Evolutionary conservation across 1,284 basidiomycete genomes (phyloP).

Genomic region (Austropuccinia psidii): DNA sequence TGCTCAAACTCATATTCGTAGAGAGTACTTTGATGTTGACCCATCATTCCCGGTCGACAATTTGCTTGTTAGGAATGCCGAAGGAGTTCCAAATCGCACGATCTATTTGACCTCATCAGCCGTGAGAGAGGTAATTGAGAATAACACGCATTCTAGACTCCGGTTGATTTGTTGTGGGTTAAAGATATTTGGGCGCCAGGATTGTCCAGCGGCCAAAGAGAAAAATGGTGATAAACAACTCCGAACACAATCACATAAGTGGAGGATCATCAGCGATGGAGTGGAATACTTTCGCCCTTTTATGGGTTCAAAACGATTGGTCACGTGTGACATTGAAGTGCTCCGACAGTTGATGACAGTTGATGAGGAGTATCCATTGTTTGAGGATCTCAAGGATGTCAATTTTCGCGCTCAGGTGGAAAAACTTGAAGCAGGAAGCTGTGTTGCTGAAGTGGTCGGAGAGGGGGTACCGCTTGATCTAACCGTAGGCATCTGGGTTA

Average conservation of each 20-base stretch:
- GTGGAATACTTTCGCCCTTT: conserved; percentile 73
- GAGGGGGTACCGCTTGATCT: conserved; percentile 47
- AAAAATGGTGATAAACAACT: conserved; percentile 40
- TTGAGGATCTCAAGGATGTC: conserved; percentile 8
- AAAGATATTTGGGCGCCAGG: conserved; percentile 60
- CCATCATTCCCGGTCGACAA: conserved; percentile 67
- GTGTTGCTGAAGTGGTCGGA: conserved; percentile 18
- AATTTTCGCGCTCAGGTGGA: neutral
- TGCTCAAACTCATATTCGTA: conserved; percentile 49
- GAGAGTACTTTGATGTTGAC: conserved; percentile 65
- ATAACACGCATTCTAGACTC: conserved; percentile 77
- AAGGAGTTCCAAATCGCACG: conserved; percentile 66
- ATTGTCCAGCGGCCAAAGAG: conserved; percentile 50
- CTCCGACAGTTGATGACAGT: conserved; percentile 59
- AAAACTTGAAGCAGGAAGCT: conserved; percentile 21
- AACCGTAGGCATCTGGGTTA: conserved; percentile 81
- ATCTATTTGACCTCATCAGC: conserved; percentile 82
- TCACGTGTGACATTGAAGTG: conserved; percentile 57
- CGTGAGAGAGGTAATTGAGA: conserved; percentile 62
- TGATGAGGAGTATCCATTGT: conserved; percentile 63
- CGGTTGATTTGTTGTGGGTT: conserved; percentile 86
- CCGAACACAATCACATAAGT: conserved; percentile 43
- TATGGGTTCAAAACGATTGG: conserved; percentile 59
- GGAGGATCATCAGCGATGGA: conserved; percentile 74
- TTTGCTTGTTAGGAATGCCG: conserved; percentile 78